Evolutionary conservation across 441 rosid genomes (phyloP).

Genomic region (Geranium incanum): DNA sequence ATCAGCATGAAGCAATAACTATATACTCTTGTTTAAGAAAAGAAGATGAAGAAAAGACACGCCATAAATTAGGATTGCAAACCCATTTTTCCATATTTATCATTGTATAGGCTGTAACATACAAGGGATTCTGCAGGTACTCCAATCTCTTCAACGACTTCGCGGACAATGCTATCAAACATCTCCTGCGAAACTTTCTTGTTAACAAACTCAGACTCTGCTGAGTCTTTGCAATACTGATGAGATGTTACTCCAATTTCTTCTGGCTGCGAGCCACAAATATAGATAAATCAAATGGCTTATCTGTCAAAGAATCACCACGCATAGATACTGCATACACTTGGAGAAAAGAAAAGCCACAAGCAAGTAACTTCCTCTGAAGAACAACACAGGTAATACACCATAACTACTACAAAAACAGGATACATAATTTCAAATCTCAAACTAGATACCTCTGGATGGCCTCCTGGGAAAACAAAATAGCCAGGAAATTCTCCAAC

Average conservation of each 20-base stretch:
- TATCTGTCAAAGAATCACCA: conserved; percentile 2
- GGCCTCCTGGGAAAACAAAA: conserved; percentile 87
- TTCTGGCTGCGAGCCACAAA: conserved; percentile 45
- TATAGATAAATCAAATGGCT: neutral
- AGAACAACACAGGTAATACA: neutral
- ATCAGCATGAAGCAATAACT: neutral
- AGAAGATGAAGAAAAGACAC: neutral
- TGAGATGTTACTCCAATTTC: conserved; percentile 46
- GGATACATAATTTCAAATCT: conserved; percentile 12
- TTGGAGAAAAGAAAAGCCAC: neutral
- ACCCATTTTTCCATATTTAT: conserved; percentile 8
- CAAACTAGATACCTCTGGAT: conserved; percentile 63
- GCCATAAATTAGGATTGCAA: neutral
- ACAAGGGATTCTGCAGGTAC: conserved; percentile 69
- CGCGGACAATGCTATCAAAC: conserved; percentile 70
- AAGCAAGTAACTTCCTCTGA: neutral
- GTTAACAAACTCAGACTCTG: conserved; percentile 32
- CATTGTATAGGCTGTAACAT: conserved; percentile 21
- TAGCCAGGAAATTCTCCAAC: conserved; percentile 93
- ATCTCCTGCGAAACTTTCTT: conserved; percentile 56
- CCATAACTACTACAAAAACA: conserved; percentile 8
- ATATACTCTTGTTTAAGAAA: neutral
- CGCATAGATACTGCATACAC: too few species aligned
- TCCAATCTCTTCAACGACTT: conserved; percentile 88
- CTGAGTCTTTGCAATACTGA: conserved; percentile 21